phyloP scores from a whole-genome alignment of 176 grass and related monocot species.

The Bromus sterilis region DNA sequence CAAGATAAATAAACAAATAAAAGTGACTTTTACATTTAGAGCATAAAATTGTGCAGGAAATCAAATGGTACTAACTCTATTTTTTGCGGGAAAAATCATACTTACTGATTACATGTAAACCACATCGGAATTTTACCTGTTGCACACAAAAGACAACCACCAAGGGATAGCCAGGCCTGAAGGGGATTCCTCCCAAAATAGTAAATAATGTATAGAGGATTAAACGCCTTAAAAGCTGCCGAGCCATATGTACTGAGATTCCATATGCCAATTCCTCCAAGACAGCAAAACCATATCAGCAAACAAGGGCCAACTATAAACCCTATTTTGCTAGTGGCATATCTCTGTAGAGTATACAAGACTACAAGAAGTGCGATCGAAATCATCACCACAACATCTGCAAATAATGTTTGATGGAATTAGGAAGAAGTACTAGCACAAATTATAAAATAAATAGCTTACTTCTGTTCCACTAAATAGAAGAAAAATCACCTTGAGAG shows the following conservation, averaged over 20 bases:
- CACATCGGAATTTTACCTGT: slow-evolving; percentile 48
- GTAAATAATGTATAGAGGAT: slow-evolving; percentile 75
- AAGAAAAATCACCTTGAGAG: slow-evolving; percentile 46
- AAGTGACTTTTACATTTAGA: neutral
- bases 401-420: slow-evolving; percentile 21
- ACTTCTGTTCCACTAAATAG: neutral
- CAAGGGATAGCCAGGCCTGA: slow-evolving; percentile 87
- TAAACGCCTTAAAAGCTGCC: slow-evolving; percentile 76
- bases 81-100: neutral
- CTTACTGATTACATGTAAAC: neutral
- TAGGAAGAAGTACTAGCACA: neutral
- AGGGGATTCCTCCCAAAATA: slow-evolving; percentile 80
- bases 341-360: slow-evolving; percentile 81
- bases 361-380: slow-evolving; percentile 90
- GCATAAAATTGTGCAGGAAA: neutral
- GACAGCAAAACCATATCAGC: slow-evolving; percentile 94
- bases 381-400: slow-evolving; percentile 85
- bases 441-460: neutral
- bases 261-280: slow-evolving; percentile 79
- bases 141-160: slow-evolving; percentile 78
- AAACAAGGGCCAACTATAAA: slow-evolving; percentile 84
- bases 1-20: neutral
- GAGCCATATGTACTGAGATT: slow-evolving; percentile 75
- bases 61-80: neutral
- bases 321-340: slow-evolving; percentile 90